Conservation (phyloP, 2,329 filamentous ascomycete genomes). For the Epichloe aotearoae region DNA sequence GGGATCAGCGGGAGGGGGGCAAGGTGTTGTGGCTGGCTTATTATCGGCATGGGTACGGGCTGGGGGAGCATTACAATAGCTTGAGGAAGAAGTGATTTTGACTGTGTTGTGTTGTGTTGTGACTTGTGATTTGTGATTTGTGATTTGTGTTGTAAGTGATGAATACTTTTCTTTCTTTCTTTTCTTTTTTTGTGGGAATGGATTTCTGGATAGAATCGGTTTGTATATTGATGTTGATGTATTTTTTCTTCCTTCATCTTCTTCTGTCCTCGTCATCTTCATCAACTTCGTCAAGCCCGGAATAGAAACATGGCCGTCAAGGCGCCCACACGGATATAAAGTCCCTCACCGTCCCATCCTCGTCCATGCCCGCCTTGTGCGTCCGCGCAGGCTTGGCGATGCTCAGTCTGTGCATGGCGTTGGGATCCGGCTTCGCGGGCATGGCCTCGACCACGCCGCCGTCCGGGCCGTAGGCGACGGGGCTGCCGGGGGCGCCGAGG, state of each 20-base stretch:
- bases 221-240: too few relatives aligned
- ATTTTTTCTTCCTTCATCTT: too few relatives aligned
- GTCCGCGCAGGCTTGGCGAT: constrained; percentile 38
- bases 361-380: constrained; percentile 31
- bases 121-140: too few relatives aligned
- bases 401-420: constrained; percentile 29
- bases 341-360: constrained; percentile 34
- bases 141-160: too few relatives aligned
- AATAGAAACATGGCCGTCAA: constrained; percentile 10
- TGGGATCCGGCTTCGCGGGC: constrained; percentile 21
- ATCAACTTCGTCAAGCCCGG: neutral
- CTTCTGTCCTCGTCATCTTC: neutral
- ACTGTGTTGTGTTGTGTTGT: too few relatives aligned
- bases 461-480: constrained; percentile 43
- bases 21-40: constrained; percentile 74
- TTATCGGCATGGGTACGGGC: constrained; percentile 82
- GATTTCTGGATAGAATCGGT: too few relatives aligned
- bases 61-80: constrained; percentile 97
- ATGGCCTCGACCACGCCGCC: constrained; percentile 28
- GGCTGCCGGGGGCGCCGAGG: constrained; percentile 54
- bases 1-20: constrained; percentile 30
- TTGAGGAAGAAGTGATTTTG: constrained; percentile 35
- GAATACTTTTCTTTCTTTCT: too few relatives aligned
- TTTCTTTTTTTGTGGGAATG: too few relatives aligned
- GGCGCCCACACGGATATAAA: constrained; percentile 41